phyloP scores from a whole-genome alignment of 495 filamentous ascomycete genomes.

The Annulohypoxylon stygium region DNA sequence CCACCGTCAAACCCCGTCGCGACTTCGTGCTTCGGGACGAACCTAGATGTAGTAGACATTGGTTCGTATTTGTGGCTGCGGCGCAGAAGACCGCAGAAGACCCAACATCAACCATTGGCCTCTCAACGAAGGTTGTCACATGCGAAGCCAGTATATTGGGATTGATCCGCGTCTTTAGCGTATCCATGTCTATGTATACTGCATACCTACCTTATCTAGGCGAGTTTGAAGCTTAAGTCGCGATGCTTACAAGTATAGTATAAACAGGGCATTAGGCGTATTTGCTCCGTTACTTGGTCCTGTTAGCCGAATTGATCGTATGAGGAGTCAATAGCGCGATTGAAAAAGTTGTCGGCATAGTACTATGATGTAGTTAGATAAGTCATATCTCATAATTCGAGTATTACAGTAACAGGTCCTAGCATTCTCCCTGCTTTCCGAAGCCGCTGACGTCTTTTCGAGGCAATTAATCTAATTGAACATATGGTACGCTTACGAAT shows the following conservation, averaged over 20 bases:
- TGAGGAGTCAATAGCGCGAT: slow-evolving; percentile 20
- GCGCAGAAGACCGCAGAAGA: slow-evolving; percentile 20
- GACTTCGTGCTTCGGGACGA: slow-evolving; percentile 24
- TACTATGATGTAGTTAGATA: slow-evolving; percentile 15
- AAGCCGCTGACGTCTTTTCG: slow-evolving; percentile 18
- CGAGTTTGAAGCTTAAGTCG: slow-evolving; percentile 22
- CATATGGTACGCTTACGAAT: neutral
- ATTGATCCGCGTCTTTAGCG: slow-evolving; percentile 38
- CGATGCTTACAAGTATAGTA: slow-evolving; percentile 15
- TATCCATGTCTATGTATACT: slow-evolving; percentile 1
- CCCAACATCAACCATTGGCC: slow-evolving; percentile 26
- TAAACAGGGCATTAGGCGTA: slow-evolving; percentile 3
- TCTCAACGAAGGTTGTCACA: slow-evolving; percentile 29
- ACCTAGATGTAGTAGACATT: slow-evolving; percentile 29
- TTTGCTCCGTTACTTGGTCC: neutral
- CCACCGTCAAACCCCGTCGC: slow-evolving; percentile 36
- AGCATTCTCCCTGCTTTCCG: slow-evolving; percentile 1
- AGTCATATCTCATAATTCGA: slow-evolving; percentile 12
- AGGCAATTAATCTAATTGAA: slow-evolving; percentile 43
- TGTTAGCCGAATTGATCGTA: slow-evolving; percentile 14
- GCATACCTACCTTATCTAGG: neutral
- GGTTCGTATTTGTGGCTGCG: slow-evolving; percentile 25
- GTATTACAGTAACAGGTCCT: slow-evolving; percentile 1
- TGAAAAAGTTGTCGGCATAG: neutral
- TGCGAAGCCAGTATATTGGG: slow-evolving; percentile 33